Evolutionary conservation across 2,329 filamentous ascomycete genomes (phyloP).

Genomic region (Colletotrichum sp.): DNA sequence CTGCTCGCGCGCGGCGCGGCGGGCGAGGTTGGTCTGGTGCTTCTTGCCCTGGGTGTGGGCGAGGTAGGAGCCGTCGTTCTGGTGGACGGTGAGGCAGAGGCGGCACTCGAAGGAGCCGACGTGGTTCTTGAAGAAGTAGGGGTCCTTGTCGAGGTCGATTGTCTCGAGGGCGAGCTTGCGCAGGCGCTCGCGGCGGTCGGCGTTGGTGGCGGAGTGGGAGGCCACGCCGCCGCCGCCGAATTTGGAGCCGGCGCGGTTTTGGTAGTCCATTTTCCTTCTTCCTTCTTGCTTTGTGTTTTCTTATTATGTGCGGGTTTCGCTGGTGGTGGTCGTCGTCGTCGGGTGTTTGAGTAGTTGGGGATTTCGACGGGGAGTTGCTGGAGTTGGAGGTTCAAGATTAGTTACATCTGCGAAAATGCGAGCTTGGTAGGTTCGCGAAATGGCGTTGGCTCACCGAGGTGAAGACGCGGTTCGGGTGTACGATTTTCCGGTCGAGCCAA

Average conservation of each 20-base stretch:
- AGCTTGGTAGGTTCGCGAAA: not conserved
- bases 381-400: not conserved
- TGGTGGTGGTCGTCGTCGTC: not conserved
- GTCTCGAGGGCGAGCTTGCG: conserved; percentile 98
- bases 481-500: not conserved
- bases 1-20: conserved; percentile 93
- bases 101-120: conserved; percentile 98
- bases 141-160: conserved; percentile 99
- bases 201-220: conserved; percentile 90
- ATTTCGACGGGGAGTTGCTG: not conserved
- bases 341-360: not conserved
- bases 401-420: not conserved
- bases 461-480: not conserved
- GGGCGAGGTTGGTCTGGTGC: conserved; percentile 97
- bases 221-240: conserved; percentile 98
- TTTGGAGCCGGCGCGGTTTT: conserved; percentile 96
- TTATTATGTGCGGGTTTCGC: not conserved
- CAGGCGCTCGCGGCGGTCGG: conserved; percentile 94
- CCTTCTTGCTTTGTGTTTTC: accelerated
- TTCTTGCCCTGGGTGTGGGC: conserved; percentile 98
- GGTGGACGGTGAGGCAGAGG: conserved; percentile 95
- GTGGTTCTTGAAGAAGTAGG: conserved; percentile 99
- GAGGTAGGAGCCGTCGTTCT: conserved; percentile 98
- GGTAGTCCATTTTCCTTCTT: conserved; percentile 64
- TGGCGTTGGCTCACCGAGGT: not conserved